Evolutionary conservation across 768 basidiomycete species (phyloP), one percentile per base, ranked within the genome.

Genomic region (Astraeus odoratus): DNA sequence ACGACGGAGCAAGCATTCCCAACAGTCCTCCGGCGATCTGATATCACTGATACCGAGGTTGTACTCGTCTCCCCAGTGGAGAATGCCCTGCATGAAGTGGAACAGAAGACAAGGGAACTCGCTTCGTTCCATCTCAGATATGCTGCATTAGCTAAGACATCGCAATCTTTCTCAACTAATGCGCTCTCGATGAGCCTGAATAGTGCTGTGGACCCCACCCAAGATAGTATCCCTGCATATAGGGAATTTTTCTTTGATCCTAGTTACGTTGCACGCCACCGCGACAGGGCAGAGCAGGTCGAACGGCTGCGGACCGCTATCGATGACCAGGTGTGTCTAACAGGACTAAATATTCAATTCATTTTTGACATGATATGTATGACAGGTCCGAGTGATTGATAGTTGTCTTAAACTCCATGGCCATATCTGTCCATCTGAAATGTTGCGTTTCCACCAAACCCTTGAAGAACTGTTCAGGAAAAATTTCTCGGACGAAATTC

Each of bases 371-470:
- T 31, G 24, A 46, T 34, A 25, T n/a, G 35, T 22, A 35, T 46
- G 31, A 9, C 53, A 91, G 81, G 81, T 86, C 26, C 80, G 82
- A 36, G 77, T 84, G 39, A 86, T 97, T 39, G 86, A 92, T 50
- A 79, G 77, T 43, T 93, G 90, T 58, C 72, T 97, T 43, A 80
- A 78, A 53, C 73, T 97, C 5, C 93, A 98, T 58, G 81, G 80
- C 2, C 74, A 80, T 36, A 67, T 95, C 24, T 93, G 91, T 58
- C 79, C 88, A 0, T 76, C 80, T 10, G 91, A 93, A 60, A 95
- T 96, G 76, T 67, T 85, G n/a, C 77, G 81, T 4, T 97, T 97
- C 75, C 94, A 98, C 59, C 82, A 84, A 48, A 91, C 90, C 0
- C 71, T 98, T 36, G 83, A 88, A 59, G 81, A 76, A 49, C 85